These are phyloP conservation scores for Aspergillus pseudonomiae DNA, from an alignment of 2,329 filamentous ascomycete genomes.

Conservation along the genomic window DNA sequence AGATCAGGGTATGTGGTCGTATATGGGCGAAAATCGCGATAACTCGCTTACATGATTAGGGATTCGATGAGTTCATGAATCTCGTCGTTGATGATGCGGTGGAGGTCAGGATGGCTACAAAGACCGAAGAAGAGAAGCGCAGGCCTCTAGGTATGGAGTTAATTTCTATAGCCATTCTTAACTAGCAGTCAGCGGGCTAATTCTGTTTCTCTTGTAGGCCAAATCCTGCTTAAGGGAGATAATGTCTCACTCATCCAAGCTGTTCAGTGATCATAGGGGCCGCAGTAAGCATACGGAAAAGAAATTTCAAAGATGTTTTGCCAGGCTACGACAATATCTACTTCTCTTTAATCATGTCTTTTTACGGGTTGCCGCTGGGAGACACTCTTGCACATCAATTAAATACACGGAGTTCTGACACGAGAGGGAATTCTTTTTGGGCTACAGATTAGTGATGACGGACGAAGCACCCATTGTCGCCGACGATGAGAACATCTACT, in stretches of 20 bases:
- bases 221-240: slow-evolving; percentile 85
- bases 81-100: slow-evolving; percentile 93
- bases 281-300: slow-evolving; percentile 8
- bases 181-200: neutral
- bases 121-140: slow-evolving; percentile 77
- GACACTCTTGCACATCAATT: slow-evolving; percentile 21
- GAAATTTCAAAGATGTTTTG: slow-evolving; percentile 18
- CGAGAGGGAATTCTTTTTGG: slow-evolving; percentile 21
- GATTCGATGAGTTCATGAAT: slow-evolving; percentile 99
- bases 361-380: slow-evolving; percentile 23
- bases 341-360: slow-evolving; percentile 16
- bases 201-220: slow-evolving; percentile 55
- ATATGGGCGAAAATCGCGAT: slow-evolving; percentile 2
- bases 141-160: slow-evolving; percentile 71
- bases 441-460: slow-evolving; percentile 29
- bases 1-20: slow-evolving; percentile 73
- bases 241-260: slow-evolving; percentile 80
- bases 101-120: slow-evolving; percentile 83
- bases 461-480: slow-evolving; percentile 63
- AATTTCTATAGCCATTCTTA: neutral
- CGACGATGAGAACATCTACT: slow-evolving; percentile 76
- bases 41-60: slow-evolving; percentile 55
- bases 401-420: slow-evolving; percentile 24
- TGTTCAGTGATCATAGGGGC: slow-evolving; percentile 35
- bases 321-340: slow-evolving; percentile 15